Evolutionary conservation across 108 stramenopile genomes (phyloP), one percentile per base, ranked within the genome.

Genomic region (Nitzschia palea): DNA sequence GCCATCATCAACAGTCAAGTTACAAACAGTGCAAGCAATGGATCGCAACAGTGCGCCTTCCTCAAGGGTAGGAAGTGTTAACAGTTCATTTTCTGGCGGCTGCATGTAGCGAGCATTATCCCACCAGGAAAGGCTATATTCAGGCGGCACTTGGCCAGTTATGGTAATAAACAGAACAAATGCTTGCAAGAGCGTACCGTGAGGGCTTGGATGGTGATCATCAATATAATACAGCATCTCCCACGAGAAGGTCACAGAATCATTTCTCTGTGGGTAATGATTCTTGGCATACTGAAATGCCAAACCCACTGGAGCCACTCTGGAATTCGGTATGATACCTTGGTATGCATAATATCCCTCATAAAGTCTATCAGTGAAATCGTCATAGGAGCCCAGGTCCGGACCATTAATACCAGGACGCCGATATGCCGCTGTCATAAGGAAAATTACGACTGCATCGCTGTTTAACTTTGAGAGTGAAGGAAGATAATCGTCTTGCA

Each of bases 181-280:
- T 3, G 86, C 86, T 61, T 87, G 78, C 40, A 90, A 60, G 50
- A 80, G 81, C 2, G 89, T 84, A 20, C 89, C 89, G 36, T 81
- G 78, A 33, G 83, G 86, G 62, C 83, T 84, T 34, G 86, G 86
- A 68, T 90, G 89, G 62, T 87, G 86, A 44, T 86, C 71, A 47
- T 90, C 89, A 23, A 23, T 57, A 4, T 76, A 74, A 74, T 87
- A 90, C 27, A 90, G 37, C 29, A 71, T 54, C 60, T 71, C 65
- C 88, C 88, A 86, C 79, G 33, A n/a, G 30, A 55, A 62, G 15
- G 4, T 36, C 5, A 5, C 6, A 51, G 23, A 73, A 42, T 36
- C 36, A 20, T 44, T 32, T 8, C 27, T 45, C 56, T 52, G 3
- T 23, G 62, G 68, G 18, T 69, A 27, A 4, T 50, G 30, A 3